Evolutionary conservation across 2,329 filamentous ascomycete genomes (phyloP), one percentile per base, ranked within the genome.

Genomic region (Aureobasidium sp.): DNA sequence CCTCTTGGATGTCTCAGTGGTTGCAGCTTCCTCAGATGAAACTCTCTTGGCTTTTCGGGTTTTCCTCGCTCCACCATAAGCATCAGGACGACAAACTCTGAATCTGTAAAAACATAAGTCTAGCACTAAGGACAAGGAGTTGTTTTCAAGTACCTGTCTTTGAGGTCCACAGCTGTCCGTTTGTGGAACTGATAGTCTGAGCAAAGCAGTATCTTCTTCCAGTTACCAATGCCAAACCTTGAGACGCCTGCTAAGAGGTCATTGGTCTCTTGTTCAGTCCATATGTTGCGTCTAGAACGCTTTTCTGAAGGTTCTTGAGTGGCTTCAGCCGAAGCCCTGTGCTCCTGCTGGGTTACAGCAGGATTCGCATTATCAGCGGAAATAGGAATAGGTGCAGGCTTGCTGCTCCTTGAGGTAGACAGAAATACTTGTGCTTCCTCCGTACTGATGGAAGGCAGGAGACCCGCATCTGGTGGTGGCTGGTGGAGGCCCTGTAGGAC

Each of bases 191-290:
- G 74, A 62, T 83, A 81, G 37, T 84, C 81, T 16, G 79, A 70
- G 65, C 82, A 80, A 3, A 81, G 75, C 30, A 86, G 69, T 21
- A 87, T 86, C 65, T 80, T 80, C 61, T 84, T 86, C 85, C 85
- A 87, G 64, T 79, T 85, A 3, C 85, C 85, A 63, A 86, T 82
- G 1, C 84, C 85, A 66, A 82, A 85, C 64, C 78, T 81, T 41
- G 80, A 77, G 9, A 86, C 84, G 0, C 85, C 85, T 61, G 78
- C 75, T 13, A 86, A 73, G 30, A 87, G 70, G 64, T 81, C 76
- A 32, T 75, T 76, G 0, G 84, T 86, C 70, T 87, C 85, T 64
- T 83, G 75, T n/a, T 85, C 80, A 1, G 81, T 81, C 85, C 85
- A 87, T 64, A 79, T 81, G 60, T 81, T 84, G 9, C 71, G 68